These are phyloP conservation scores for Starmerella apicola DNA, from an alignment of 805 yeast species.

Conservation along the genomic window DNA sequence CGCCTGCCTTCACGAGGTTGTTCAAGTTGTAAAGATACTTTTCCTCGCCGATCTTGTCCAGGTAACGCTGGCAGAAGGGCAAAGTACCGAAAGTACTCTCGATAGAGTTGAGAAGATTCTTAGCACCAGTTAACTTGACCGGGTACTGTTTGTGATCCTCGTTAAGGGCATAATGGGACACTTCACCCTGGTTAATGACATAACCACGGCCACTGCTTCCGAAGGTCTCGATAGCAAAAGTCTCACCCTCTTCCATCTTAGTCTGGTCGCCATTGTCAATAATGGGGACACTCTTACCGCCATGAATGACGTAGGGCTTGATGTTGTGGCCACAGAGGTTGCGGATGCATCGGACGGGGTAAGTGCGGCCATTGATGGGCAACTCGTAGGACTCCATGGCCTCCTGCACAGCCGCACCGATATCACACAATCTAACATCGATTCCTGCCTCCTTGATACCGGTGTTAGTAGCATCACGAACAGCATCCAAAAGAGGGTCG, in stretches of 20 bases:
- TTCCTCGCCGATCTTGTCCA: conserved; percentile 85
- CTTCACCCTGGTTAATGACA: conserved; percentile 77
- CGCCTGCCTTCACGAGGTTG: conserved; percentile 69
- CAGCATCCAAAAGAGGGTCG: conserved; percentile 71
- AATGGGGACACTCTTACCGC: conserved; percentile 93
- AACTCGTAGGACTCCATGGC: conserved; percentile 95
- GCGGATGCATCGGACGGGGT: conserved; percentile 78
- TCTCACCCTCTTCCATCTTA: conserved; percentile 98
- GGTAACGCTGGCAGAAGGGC: conserved; percentile 92
- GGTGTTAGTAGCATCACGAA: conserved; percentile 83
- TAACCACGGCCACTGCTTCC: conserved; percentile 94
- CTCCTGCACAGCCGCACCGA: conserved; percentile 93
- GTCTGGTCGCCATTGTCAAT: conserved; percentile 87
- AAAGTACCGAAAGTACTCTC: conserved; percentile 80
- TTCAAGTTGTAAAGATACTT: conserved; percentile 80
- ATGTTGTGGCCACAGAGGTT: conserved; percentile 94
- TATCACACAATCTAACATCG: conserved; percentile 86
- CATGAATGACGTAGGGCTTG: conserved; percentile 72
- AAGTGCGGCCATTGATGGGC: conserved; percentile 73
- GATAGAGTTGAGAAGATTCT: conserved; percentile 53
- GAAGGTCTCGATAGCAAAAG: conserved; percentile 95
- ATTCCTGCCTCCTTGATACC: conserved; percentile 90
- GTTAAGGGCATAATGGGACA: conserved; percentile 78
- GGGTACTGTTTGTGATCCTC: conserved; percentile 38
- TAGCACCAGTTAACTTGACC: conserved; percentile 53